These are phyloP conservation scores for Chlamydomonas incerta DNA, from an alignment of 139 green algal genomes.

Conservation along the genomic window DNA sequence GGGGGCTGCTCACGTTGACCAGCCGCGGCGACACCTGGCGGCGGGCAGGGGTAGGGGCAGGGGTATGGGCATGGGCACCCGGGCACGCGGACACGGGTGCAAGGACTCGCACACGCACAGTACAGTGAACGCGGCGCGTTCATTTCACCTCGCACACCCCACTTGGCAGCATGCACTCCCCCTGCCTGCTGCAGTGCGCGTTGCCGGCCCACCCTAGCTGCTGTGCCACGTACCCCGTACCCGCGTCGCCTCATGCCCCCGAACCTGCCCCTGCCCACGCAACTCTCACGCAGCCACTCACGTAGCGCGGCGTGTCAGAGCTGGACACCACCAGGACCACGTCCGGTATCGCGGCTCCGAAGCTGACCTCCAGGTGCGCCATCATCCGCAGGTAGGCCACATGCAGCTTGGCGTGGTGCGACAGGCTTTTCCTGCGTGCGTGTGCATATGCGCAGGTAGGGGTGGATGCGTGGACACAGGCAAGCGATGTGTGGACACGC, in stretches of 20 bases:
- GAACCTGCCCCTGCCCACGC: not conserved
- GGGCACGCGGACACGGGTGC: too few relatives aligned
- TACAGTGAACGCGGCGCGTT: too few relatives aligned
- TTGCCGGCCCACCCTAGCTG: too few relatives aligned
- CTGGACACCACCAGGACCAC: slow-evolving; percentile 17
- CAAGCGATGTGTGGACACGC: too few relatives aligned
- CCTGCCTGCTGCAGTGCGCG: too few relatives aligned
- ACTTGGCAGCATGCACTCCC: too few relatives aligned
- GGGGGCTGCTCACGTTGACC: slow-evolving; percentile 7
- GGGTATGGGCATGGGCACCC: too few relatives aligned
- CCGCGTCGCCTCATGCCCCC: too few relatives aligned
- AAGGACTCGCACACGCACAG: too few relatives aligned
- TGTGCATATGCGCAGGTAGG: too few relatives aligned
- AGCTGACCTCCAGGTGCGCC: slow-evolving; percentile 29
- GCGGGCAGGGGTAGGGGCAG: not conserved
- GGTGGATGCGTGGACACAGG: too few relatives aligned
- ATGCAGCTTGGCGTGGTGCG: slow-evolving; percentile 20
- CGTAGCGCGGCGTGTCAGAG: slow-evolving; percentile 25
- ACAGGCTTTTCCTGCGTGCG: not conserved
- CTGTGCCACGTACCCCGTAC: not conserved
- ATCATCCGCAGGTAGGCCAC: slow-evolving; percentile 32
- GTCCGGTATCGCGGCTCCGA: not conserved
- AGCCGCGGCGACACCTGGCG: slow-evolving; percentile 2
- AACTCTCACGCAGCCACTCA: not conserved
- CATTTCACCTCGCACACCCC: too few relatives aligned